These are phyloP conservation scores for Pestalotiopsis fici DNA, from an alignment of 2,329 filamentous ascomycete species.

Conservation along the genomic window DNA sequence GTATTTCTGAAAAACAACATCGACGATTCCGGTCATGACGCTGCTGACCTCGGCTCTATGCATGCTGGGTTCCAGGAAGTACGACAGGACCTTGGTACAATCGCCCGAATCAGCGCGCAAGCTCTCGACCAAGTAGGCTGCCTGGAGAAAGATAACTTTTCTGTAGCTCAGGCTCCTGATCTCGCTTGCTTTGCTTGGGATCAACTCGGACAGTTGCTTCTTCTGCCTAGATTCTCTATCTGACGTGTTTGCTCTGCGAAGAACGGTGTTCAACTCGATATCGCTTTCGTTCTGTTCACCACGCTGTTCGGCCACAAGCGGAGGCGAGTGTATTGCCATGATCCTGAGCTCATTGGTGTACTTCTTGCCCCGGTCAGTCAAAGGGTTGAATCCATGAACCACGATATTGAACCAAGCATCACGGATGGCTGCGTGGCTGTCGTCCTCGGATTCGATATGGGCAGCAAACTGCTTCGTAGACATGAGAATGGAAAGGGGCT, in stretches of 20 bases:
- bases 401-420: constrained; percentile 99
- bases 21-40: constrained; percentile 64
- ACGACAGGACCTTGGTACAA: constrained; percentile 85
- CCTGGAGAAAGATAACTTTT: constrained; percentile 88
- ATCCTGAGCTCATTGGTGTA: constrained; percentile 77
- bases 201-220: constrained; percentile 69
- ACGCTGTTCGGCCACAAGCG: constrained; percentile 84
- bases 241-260: constrained; percentile 81
- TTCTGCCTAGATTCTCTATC: constrained; percentile 82
- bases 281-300: constrained; percentile 92
- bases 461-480: constrained; percentile 61
- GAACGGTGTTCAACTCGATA: constrained; percentile 91
- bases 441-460: constrained; percentile 56
- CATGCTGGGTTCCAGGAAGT: constrained; percentile 93
- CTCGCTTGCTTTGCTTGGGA: constrained; percentile 76
- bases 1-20: constrained; percentile 78
- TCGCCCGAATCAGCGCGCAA: constrained; percentile 84
- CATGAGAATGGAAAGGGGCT: constrained; percentile 84
- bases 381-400: constrained; percentile 83
- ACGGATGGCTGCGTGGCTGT: constrained; percentile 72
- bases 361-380: constrained; percentile 71
- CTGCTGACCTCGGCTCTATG: constrained; percentile 62
- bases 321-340: constrained; percentile 84
- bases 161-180: constrained; percentile 84
- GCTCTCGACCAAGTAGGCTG: constrained; percentile 86